Evolutionary conservation across 1,284 basidiomycete genomes (phyloP), one percentile per base, ranked within the genome.

Genomic region (Marasmius fiardii): DNA sequence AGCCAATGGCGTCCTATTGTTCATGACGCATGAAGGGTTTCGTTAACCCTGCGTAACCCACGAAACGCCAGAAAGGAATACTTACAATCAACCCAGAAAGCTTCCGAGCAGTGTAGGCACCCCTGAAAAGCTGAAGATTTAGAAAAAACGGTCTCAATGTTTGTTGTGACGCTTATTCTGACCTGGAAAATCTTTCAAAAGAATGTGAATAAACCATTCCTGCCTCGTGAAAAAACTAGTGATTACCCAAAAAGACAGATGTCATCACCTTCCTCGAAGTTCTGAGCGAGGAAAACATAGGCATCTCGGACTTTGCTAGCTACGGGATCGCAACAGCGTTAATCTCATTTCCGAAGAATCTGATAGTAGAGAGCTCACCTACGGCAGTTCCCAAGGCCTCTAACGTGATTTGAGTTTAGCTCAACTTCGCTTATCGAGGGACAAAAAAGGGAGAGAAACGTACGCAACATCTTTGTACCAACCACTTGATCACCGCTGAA

Each of bases 261-360:
- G 28, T 63, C 58, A 43, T 67, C 65, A 5, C 63, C 64, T 3
- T 55, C 57, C 21, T 61, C 54, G 43, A 53, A 63, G 52, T 67
- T 67, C 39, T 67, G 64, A 11, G 63, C 62, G 14, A 67, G 50
- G 45, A 64, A 67, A 3, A 54, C 61, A 44, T 67, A 67, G 16
- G 57, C 63, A 44, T 67, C 64, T 11, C 65, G 62, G n/a, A 65
- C 65, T 33, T 64, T 67, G 48, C 62, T 62, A 21, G 64, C 64
- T 65, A 37, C 18, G 21, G 20, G 21, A 16, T n/a, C 11, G 21
- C 10, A 20, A 11, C 11, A 45, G 21, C 11, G 14, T 16, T 11
- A 23, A 45, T 45, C 21, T 10, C 21, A n/a, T n/a, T n/a, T n/a
- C n/a, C n/a, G n/a, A n/a, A n/a, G n/a, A n/a, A n/a, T n/a, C n/a